These are phyloP conservation scores for Phycomyces blakesleeanus DNA, from an alignment of 192 early-diverging fungal species.

Conservation along the genomic window DNA sequence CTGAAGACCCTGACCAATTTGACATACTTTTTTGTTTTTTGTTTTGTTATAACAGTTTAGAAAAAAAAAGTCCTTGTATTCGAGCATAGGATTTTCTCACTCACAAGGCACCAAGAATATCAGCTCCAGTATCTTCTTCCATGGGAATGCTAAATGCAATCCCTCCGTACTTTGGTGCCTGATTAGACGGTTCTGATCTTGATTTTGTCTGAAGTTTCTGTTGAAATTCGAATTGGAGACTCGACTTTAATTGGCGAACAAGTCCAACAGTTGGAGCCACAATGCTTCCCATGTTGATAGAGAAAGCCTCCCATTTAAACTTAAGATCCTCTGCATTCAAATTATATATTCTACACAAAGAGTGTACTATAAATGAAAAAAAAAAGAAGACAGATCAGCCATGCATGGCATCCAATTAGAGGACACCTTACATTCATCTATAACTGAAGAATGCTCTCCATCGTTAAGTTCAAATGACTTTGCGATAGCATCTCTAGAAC, in stretches of 20 bases:
- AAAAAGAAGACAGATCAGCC: background rate
- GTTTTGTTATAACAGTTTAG: background rate
- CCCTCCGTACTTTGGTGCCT: no score
- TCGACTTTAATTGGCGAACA: conserved; percentile 15
- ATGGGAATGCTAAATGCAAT: background rate
- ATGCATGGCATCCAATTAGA: background rate
- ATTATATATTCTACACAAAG: conserved; percentile 28
- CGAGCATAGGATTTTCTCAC: background rate
- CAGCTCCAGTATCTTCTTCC: conserved; percentile 10
- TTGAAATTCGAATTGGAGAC: conserved; percentile 26
- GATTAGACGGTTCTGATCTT: background rate
- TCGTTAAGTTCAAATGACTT: conserved; percentile 5
- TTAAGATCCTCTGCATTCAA: conserved; percentile 19
- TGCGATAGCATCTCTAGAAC: conserved; percentile 3
- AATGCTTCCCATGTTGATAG: conserved; percentile 5
- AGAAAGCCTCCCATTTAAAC: conserved; percentile 37
- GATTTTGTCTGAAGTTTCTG: conserved; percentile 8
- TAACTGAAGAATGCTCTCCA: background rate
- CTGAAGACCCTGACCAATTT: background rate
- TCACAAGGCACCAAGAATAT: conserved; percentile 18
- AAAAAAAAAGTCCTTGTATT: background rate
- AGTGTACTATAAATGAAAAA: conserved; percentile 5
- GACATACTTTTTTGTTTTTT: conserved; percentile 4
- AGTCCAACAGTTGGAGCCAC: conserved; percentile 22
- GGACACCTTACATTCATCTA: background rate